Conservation (phyloP, 768 basidiomycete genomes). For the Amanita polypyramis region DNA sequence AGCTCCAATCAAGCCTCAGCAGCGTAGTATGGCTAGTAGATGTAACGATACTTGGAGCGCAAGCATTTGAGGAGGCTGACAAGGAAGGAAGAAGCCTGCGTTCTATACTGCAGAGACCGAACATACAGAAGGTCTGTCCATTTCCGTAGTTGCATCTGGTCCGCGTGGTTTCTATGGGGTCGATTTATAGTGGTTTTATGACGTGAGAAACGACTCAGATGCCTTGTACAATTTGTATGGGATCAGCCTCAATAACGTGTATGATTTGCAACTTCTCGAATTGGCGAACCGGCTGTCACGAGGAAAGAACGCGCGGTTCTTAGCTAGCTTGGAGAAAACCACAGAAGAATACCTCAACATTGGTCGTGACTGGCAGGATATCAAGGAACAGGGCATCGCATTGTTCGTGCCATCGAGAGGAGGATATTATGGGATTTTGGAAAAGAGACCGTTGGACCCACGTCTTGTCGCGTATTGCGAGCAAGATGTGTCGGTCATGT, state of each 20-base stretch:
- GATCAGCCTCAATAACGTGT: conserved; percentile 18
- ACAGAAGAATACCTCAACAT: conserved; percentile 18
- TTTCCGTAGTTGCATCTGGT: conserved; percentile 5
- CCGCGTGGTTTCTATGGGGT: conserved; percentile 1
- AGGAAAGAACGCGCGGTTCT: conserved; percentile 10
- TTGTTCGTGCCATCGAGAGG: conserved; percentile 22
- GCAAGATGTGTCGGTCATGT: conserved; percentile 11
- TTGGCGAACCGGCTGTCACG: conserved; percentile 18
- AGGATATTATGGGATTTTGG: conserved; percentile 13
- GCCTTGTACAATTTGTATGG: conserved; percentile 20
- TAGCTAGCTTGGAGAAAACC: conserved; percentile 17
- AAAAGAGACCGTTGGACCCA: conserved; percentile 10
- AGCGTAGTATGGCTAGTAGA: conserved; percentile 25
- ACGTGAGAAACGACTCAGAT: conserved; percentile 25
- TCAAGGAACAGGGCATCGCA: conserved; percentile 21
- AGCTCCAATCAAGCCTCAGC: conserved; percentile 17
- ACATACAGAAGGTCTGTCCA: conserved; percentile 14
- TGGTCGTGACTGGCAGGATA: conserved; percentile 14
- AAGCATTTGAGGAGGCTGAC: conserved; percentile 19
- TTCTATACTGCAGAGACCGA: conserved; percentile 13
- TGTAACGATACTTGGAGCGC: conserved; percentile 18
- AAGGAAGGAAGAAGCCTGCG: conserved; percentile 15
- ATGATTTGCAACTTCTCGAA: conserved; percentile 24
- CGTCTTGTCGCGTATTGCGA: conserved; percentile 10
- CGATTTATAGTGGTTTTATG: conserved; percentile 20